A percentile compares a stretch with the other conserved stretches of the same genome.
These are phyloP conservation scores for Lipomyces oligophaga DNA, from an alignment of 805 yeast species.

Conservation along the genomic window DNA sequence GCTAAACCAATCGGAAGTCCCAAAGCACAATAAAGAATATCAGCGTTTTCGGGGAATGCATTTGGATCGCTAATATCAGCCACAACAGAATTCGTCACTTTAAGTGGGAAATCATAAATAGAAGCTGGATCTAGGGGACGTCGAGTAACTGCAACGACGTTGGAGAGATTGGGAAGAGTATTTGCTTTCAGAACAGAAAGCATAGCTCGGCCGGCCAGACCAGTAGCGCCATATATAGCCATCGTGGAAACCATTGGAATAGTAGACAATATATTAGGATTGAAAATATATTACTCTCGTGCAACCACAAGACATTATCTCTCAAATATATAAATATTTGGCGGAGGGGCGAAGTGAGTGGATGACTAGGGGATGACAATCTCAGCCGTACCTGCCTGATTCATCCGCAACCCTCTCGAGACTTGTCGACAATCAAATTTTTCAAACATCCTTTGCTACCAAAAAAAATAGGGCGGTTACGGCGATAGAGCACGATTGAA, in stretches of 20 bases:
- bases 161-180: slow-evolving; percentile 45
- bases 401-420: too few relatives aligned
- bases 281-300: too few relatives aligned
- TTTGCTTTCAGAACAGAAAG: slow-evolving; percentile 44
- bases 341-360: too few relatives aligned
- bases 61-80: slow-evolving; percentile 28
- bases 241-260: slow-evolving; percentile 10
- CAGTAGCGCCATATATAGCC: slow-evolving; percentile 64
- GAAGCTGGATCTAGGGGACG: slow-evolving; percentile 16
- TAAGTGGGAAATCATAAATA: slow-evolving; percentile 42
- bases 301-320: too few relatives aligned
- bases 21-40: slow-evolving; percentile 54
- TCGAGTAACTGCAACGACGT: slow-evolving; percentile 34
- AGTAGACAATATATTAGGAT: too few relatives aligned
- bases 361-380: too few relatives aligned
- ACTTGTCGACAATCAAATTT: too few relatives aligned
- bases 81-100: slow-evolving; percentile 48
- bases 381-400: too few relatives aligned
- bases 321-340: too few relatives aligned
- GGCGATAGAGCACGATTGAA: slow-evolving; percentile 21
- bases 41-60: slow-evolving; percentile 31
- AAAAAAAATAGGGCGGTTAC: not conserved
- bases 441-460: too few relatives aligned
- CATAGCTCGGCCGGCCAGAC: slow-evolving; percentile 63
- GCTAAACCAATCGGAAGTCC: slow-evolving; percentile 70